Evolutionary conservation across 768 basidiomycete genomes (phyloP).

Genomic region (Suillus bovinus): DNA sequence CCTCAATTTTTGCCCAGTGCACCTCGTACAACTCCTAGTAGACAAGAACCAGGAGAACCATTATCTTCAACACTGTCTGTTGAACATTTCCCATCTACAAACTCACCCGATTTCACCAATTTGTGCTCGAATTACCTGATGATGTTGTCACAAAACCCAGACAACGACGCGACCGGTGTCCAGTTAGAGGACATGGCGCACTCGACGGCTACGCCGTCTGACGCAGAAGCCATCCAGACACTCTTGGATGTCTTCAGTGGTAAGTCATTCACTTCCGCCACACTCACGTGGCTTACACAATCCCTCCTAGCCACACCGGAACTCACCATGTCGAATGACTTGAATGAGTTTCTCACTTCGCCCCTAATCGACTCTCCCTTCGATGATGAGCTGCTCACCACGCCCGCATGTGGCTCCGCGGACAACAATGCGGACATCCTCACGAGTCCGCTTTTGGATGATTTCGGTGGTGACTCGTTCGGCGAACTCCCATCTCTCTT

Average conservation of each 20-base stretch:
- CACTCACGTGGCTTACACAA: background rate
- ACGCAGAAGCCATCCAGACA: constrained; percentile 36
- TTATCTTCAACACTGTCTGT: constrained; percentile 25
- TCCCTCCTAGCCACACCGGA: constrained; percentile 39
- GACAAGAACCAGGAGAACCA: constrained; percentile 34
- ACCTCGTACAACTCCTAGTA: constrained; percentile 57
- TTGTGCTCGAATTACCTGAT: constrained; percentile 65
- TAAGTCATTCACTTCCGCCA: constrained; percentile 15
- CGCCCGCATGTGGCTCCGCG: constrained; percentile 40
- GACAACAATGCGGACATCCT: constrained; percentile 39
- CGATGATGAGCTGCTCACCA: constrained; percentile 45
- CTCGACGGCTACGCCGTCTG: constrained; percentile 24
- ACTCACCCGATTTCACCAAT: constrained; percentile 40
- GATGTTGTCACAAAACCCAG: constrained; percentile 60
- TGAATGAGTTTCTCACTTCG: constrained; percentile 47
- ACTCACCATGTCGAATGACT: constrained; percentile 36
- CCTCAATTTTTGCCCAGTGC: constrained; percentile 69
- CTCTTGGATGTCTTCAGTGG: constrained; percentile 42
- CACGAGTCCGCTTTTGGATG: constrained; percentile 43
- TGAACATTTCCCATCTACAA: constrained; percentile 24
- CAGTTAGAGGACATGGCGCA: constrained; percentile 28
- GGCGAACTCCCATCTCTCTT: constrained; percentile 37
- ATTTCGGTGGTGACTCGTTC: constrained; percentile 34
- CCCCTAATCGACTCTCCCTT: constrained; percentile 48
- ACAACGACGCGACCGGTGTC: constrained; percentile 37